phyloP scores from a whole-genome alignment of 2,329 filamentous ascomycete genomes.

The Colletotrichum liaoningense region DNA sequence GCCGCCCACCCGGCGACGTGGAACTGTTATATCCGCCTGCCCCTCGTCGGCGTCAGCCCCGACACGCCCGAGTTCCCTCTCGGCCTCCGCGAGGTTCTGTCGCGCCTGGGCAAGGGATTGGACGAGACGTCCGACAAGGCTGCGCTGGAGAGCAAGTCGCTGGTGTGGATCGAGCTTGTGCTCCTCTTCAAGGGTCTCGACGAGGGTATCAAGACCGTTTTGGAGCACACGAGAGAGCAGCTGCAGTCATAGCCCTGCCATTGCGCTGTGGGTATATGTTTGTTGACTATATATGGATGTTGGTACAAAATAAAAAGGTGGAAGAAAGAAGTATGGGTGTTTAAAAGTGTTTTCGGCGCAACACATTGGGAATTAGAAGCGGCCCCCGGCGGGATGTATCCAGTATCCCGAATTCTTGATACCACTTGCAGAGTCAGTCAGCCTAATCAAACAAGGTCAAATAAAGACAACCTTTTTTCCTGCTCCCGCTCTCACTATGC shows the following conservation, averaged over 20 bases:
- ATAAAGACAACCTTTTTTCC: neutral
- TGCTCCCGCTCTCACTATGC: neutral
- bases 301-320: neutral
- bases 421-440: conserved; percentile 33
- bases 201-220: conserved; percentile 63
- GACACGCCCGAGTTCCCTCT: conserved; percentile 78
- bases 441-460: conserved; percentile 19
- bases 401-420: conserved; percentile 21
- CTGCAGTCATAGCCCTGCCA: conserved; percentile 37
- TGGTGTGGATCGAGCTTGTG: conserved; percentile 66
- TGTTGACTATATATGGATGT: conserved; percentile 1
- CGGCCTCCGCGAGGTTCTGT: conserved; percentile 74
- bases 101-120: conserved; percentile 66
- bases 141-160: conserved; percentile 60
- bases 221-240: conserved; percentile 62
- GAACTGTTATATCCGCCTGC: conserved; percentile 78
- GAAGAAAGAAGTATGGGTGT: neutral
- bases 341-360: conserved; percentile 12
- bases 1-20: conserved; percentile 72
- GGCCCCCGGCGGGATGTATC: conserved; percentile 21
- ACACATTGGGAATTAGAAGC: conserved; percentile 24
- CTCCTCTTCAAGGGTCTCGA: conserved; percentile 64
- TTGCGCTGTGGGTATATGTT: neutral
- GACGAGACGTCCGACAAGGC: conserved; percentile 57
- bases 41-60: conserved; percentile 73